These are phyloP conservation scores for Beauveria sp. DNA, from an alignment of 2,329 filamentous ascomycete species.

Conservation along the genomic window DNA sequence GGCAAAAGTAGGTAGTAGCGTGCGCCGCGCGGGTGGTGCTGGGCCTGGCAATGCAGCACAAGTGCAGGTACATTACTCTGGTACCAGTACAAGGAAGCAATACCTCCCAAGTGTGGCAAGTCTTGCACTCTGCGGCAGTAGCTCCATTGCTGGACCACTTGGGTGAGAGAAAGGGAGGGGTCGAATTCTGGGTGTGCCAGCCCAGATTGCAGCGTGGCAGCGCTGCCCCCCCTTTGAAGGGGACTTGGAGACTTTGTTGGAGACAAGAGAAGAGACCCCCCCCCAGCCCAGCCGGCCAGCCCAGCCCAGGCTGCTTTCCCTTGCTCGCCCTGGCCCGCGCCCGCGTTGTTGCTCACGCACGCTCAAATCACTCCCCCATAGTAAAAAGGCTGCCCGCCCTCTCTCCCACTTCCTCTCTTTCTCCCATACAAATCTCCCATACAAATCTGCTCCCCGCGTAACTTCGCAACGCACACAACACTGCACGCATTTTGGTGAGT, in stretches of 20 bases:
- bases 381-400: slow-evolving; percentile 55
- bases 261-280: neutral
- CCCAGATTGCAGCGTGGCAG: slow-evolving; percentile 9
- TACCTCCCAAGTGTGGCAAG: neutral
- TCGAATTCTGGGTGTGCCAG: neutral
- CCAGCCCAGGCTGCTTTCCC: neutral
- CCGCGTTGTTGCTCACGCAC: slow-evolving; percentile 25
- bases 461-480: slow-evolving; percentile 34
- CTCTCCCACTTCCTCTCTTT: slow-evolving; percentile 47
- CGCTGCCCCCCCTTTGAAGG: neutral
- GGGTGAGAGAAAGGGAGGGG: too few relatives aligned
- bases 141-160: slow-evolving; percentile 2
- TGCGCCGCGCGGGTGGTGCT: neutral
- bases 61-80: neutral
- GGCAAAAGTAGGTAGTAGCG: neutral
- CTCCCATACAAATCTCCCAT: slow-evolving; percentile 55
- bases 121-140: slow-evolving; percentile 3
- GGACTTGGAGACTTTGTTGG: too few relatives aligned
- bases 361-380: slow-evolving; percentile 57
- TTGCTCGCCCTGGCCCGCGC: slow-evolving; percentile 2
- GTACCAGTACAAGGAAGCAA: neutral
- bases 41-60: neutral
- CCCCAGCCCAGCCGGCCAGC: neutral
- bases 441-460: slow-evolving; percentile 34
- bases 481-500: slow-evolving; percentile 41